These are phyloP conservation scores for Coniochaeta sp. DNA, from an alignment of 2,329 filamentous ascomycete species.

Conservation along the genomic window DNA sequence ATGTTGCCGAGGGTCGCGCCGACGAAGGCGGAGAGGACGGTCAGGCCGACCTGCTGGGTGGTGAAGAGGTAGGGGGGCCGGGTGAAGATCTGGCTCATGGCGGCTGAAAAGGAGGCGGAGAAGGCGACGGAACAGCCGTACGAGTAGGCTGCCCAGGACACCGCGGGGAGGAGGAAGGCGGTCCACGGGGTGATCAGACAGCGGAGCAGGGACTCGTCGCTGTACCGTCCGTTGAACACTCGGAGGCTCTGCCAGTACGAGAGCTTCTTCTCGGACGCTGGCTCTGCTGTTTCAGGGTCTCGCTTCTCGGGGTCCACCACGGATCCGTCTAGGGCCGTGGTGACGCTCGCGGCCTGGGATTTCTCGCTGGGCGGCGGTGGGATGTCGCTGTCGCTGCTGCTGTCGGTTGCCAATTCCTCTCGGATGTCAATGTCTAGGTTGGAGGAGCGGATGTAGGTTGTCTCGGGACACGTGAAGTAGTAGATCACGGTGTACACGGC, in stretches of 20 bases:
- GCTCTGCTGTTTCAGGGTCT: conserved; percentile 1
- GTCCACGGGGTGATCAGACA: conserved; percentile 25
- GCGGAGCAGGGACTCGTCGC: conserved; percentile 13
- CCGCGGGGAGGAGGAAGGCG: conserved; percentile 32
- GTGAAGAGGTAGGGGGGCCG: conserved; percentile 29
- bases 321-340: background rate
- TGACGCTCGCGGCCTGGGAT: too few relatives aligned
- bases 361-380: background rate
- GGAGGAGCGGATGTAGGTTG: background rate
- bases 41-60: conserved; percentile 27
- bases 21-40: conserved; percentile 29
- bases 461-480: background rate
- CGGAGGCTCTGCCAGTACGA: background rate
- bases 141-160: conserved; percentile 30
- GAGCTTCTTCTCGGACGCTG: conserved; percentile 3
- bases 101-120: conserved; percentile 32
- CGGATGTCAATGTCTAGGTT: background rate
- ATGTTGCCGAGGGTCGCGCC: conserved; percentile 27
- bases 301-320: background rate
- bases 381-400: background rate
- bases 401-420: background rate
- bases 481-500: background rate
- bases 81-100: conserved; percentile 33
- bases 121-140: conserved; percentile 29
- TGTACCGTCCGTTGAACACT: conserved; percentile 11